Base-by-base conservation (phyloP, 345 rosid genomes). In the Murraya paniculata region DNA sequence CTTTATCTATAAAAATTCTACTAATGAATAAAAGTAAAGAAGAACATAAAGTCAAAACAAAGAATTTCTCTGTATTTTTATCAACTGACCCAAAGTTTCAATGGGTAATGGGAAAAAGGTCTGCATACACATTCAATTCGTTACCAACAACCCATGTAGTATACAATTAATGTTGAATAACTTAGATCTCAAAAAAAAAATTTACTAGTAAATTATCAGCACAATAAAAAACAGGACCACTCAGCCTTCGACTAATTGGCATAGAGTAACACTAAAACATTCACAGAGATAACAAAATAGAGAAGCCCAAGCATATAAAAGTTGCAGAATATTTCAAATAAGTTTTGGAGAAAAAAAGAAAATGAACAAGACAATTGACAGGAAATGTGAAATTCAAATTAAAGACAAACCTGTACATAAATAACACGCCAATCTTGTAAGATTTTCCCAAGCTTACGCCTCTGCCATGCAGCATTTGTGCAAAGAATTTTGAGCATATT, bases 381-480 rank as follows among this genome's bases (percentile, higher is more conserved):
- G 36, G 59, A 60, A 69, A 73, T 57, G 55, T 39, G 55, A 75
- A 71, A 68, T 31, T 59, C 6, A 73, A 65, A 70, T 58, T 66
- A 5, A 41, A 59, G 59, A 80, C 82, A 79, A 55, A 93, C 99
- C 98, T 94, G 98, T 36, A 91, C 85, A 77, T 80, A 83, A 78
- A 93, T 86, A 82, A 90, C 84, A 74, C 97, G 93, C 99, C 99
- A 97, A 84, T 97, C 98, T 82, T 94, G 95, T 78, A 97, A 86
- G 77, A 93, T 86, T 86, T 97, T 97, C 71, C 99, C 99, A 69
- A 97, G 98, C 84, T 94, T 94, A 72, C 99, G 95, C 87, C 99
- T 94, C 87, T 97, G 98, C 99, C 99, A 97, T 50, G 98, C 92
- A 87, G 91, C 81, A 89, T 97, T 97, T 77, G 99, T 91, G 81